Base-by-base conservation (phyloP, 345 rosid genomes). In the Physaria fendleri region DNA sequence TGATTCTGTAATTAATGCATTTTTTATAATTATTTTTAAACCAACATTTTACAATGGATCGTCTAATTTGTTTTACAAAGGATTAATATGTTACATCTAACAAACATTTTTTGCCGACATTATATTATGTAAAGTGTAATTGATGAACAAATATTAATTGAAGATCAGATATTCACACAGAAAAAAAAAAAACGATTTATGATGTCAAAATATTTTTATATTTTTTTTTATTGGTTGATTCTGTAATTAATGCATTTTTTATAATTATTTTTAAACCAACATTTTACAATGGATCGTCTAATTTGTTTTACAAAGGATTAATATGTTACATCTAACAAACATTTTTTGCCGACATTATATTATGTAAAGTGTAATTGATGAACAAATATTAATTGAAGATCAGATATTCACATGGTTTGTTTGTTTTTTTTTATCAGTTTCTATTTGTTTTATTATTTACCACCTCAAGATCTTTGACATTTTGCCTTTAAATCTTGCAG, bases 361-460 rank as follows among this genome's bases (percentile, higher is more conserved):
- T 1, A 63, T 64, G 37, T 24, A 22, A 22, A 57, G 45, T 22
- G 39, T 44, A 58, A 18, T 51, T 39, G 32, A 35, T 59, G 55
- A 59, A 50, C 52, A 59, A 43, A 2, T 12, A 18, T 33, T 34
- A 13, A 30, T 23, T 43, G 43, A 51, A 40, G 34, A 68, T 68
- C 25, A 23, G 28, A 4, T n/a, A n/a, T 10, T 32, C 73, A 55
- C 74, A 62, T 69, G 69, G 64, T 32, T 46, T 29, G 13, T 47
- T 69, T 69, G 69, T 58, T 32, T 46, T 29, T n/a, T 47, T 69
- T 54, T 39, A 69, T 55, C 45, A 0, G 30, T 56, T 55, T 62
- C 59, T 18, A 5, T 24, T 62, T 69, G 74, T 69, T 55, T 69
- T 38, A 2, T 46, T 46, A 2, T 46, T 46, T 37, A 47, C 39